These are phyloP conservation scores for Glaciozyma antarctica DNA, from an alignment of 768 basidiomycete genomes.

Conservation along the genomic window DNA sequence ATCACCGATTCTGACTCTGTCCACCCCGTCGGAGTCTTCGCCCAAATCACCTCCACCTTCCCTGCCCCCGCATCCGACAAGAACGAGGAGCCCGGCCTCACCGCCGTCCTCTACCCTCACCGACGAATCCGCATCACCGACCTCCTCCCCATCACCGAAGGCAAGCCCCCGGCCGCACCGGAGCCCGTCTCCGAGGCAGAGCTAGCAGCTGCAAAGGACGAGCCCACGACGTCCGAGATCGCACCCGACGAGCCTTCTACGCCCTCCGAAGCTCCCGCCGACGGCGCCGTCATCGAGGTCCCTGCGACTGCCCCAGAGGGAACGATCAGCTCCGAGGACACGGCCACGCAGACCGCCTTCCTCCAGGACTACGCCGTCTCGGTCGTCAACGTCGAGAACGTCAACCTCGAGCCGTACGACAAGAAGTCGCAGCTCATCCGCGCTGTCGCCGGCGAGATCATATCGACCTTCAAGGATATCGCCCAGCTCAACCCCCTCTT, in stretches of 20 bases:
- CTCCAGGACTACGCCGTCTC: slow-evolving; percentile 72
- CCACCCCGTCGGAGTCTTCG: slow-evolving; percentile 88
- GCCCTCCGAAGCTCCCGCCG: not conserved
- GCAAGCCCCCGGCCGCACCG: slow-evolving; percentile 6
- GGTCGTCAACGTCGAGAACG: slow-evolving; percentile 77
- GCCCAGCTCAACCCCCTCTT: slow-evolving; percentile 93
- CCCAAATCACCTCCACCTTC: slow-evolving; percentile 91
- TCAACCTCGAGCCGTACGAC: slow-evolving; percentile 68
- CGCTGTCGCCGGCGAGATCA: slow-evolving; percentile 91
- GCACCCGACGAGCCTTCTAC: not conserved
- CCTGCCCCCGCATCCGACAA: slow-evolving; percentile 45
- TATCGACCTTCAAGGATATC: slow-evolving; percentile 96
- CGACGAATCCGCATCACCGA: slow-evolving; percentile 80
- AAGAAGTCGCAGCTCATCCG: slow-evolving; percentile 84
- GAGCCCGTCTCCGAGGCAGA: slow-evolving; percentile 42
- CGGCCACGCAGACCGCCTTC: slow-evolving; percentile 72
- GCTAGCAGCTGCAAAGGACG: slow-evolving; percentile 39
- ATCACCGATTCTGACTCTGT: slow-evolving; percentile 81
- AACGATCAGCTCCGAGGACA: slow-evolving; percentile 36
- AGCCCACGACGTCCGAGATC: slow-evolving; percentile 8
- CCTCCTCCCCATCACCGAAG: slow-evolving; percentile 51
- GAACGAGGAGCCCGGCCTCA: slow-evolving; percentile 63
- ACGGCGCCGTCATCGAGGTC: not conserved
- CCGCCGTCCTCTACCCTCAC: slow-evolving; percentile 89
- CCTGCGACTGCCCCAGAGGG: not conserved